A percentile compares a stretch with the other conserved stretches of the same genome.
Conservation (phyloP, 2,329 filamentous ascomycete genomes). For the Penicillium sp. region DNA sequence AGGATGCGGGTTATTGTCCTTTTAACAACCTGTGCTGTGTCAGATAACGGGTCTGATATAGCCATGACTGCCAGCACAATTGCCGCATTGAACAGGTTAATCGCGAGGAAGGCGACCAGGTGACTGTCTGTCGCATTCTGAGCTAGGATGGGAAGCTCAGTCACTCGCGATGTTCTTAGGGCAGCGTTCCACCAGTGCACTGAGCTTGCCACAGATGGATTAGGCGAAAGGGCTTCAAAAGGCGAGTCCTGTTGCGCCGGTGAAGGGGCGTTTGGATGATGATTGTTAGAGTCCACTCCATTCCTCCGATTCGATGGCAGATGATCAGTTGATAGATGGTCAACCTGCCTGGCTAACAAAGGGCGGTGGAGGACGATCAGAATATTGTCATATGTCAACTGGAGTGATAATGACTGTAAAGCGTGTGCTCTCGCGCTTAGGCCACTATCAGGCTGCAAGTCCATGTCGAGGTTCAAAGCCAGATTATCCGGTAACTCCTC, state of each 20-base stretch:
- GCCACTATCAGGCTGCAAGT: conserved; percentile 19
- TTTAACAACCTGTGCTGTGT: conserved; percentile 50
- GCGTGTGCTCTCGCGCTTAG: conserved; percentile 25
- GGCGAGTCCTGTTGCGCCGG: conserved; percentile 1
- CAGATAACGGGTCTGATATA: conserved; percentile 49
- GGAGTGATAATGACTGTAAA: conserved; percentile 49
- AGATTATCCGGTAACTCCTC: conserved; percentile 24
- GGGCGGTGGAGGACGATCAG: conserved; percentile 51
- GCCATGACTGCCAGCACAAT: conserved; percentile 51
- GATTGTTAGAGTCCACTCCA: background rate
- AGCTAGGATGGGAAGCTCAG: conserved; percentile 36
- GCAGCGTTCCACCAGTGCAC: conserved; percentile 42
- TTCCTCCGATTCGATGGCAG: conserved; percentile 5
- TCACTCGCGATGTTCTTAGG: conserved; percentile 45
- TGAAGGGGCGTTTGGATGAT: background rate
- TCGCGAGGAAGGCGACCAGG: conserved; percentile 50
- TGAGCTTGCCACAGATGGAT: conserved; percentile 20
- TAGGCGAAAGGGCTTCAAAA: conserved; percentile 9
- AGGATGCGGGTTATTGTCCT: conserved; percentile 50
- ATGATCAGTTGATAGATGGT: conserved; percentile 30
- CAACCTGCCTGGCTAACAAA: conserved; percentile 43
- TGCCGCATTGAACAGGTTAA: conserved; percentile 53
- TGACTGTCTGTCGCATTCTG: conserved; percentile 50
- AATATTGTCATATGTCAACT: conserved; percentile 51
- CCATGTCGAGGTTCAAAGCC: conserved; percentile 24